phyloP scores from a whole-genome alignment of 768 basidiomycete species.

The Pulveroboletus ravenelii region DNA sequence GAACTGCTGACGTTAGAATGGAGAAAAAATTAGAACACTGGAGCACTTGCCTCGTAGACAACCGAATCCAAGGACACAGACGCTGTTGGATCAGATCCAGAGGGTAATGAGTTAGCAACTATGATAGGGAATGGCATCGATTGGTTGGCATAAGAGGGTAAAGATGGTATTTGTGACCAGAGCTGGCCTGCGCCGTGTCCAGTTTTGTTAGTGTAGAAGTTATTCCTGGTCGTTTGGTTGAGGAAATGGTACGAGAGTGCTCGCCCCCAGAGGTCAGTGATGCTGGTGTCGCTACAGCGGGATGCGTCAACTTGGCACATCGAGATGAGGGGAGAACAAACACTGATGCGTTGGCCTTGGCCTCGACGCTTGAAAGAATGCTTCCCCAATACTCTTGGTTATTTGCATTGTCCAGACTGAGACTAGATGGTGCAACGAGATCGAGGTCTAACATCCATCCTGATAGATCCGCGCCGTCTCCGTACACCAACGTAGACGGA shows the following conservation, averaged over 20 bases:
- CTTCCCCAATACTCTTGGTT: slow-evolving; percentile 54
- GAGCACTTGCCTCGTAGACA: slow-evolving; percentile 52
- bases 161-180: slow-evolving; percentile 53
- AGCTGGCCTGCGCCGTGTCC: slow-evolving; percentile 68
- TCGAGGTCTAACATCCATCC: slow-evolving; percentile 58
- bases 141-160: slow-evolving; percentile 47
- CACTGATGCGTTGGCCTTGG: slow-evolving; percentile 54
- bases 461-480: slow-evolving; percentile 40
- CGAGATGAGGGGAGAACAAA: slow-evolving; percentile 26
- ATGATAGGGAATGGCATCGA: slow-evolving; percentile 66
- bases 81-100: slow-evolving; percentile 40
- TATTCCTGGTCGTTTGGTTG: too few relatives aligned
- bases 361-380: slow-evolving; percentile 48
- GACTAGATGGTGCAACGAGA: slow-evolving; percentile 51
- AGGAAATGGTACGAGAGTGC: too few relatives aligned
- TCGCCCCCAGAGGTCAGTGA: too few relatives aligned
- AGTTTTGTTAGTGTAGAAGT: too few relatives aligned
- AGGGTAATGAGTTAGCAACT: slow-evolving; percentile 50
- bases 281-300: too few relatives aligned
- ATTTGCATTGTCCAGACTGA: slow-evolving; percentile 38
- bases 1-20: slow-evolving; percentile 35
- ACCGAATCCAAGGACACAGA: slow-evolving; percentile 37
- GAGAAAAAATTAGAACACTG: neutral
- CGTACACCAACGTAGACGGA: slow-evolving; percentile 54
- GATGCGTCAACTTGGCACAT: too few relatives aligned